A percentile compares a stretch with the other conserved stretches of the same genome.
Conservation (phyloP, 2,329 filamentous ascomycete genomes). For the Aaosphaeria pasadenensis region DNA sequence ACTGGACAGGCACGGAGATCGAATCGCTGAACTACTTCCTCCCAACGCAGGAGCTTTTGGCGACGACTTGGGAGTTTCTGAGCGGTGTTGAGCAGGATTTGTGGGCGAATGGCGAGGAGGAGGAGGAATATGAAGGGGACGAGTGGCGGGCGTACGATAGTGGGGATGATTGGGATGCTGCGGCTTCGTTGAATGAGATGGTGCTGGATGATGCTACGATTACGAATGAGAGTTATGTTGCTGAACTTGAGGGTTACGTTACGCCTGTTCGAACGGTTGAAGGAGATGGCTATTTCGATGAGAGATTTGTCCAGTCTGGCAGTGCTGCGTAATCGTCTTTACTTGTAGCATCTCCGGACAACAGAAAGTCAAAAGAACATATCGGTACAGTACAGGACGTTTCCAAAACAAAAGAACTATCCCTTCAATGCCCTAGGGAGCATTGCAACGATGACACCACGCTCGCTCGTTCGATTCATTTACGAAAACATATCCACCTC, state of each 20-base stretch:
- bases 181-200: slow-evolving; percentile 15
- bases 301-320: no score
- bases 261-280: slow-evolving; percentile 9
- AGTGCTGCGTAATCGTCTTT: no score
- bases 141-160: slow-evolving; percentile 13
- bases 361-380: no score
- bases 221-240: not conserved
- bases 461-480: no score
- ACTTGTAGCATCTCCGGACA: no score
- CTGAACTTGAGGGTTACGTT: slow-evolving; percentile 17
- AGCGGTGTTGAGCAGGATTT: slow-evolving; percentile 32
- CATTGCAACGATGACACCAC: no score
- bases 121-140: slow-evolving; percentile 11
- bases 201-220: not conserved
- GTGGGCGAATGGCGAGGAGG: slow-evolving; percentile 27
- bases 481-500: no score
- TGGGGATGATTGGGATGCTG: slow-evolving; percentile 20
- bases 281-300: not conserved
- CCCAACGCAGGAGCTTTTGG: slow-evolving; percentile 25
- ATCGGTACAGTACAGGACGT: no score
- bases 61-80: slow-evolving; percentile 32
- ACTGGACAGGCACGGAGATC: slow-evolving; percentile 25
- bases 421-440: no score
- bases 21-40: slow-evolving; percentile 30
- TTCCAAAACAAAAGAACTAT: no score